Conservation (phyloP, 1,284 basidiomycete species). For the Ustilago sp. region DNA sequence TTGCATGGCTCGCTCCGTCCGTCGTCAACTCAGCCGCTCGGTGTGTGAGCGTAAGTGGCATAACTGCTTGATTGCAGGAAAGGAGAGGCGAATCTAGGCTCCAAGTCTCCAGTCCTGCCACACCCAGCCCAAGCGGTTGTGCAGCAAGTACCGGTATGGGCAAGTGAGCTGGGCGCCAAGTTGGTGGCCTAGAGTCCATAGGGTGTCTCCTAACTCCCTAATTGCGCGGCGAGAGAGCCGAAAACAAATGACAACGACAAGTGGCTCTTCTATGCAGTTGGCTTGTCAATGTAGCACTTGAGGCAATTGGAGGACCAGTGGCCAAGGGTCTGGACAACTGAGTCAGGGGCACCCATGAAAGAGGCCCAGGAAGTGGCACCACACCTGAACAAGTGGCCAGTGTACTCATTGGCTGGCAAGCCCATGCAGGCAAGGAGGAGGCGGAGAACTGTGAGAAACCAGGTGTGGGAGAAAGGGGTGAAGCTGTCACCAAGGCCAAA, state of each 20-base stretch:
- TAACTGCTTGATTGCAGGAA: neutral
- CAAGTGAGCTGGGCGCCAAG: neutral
- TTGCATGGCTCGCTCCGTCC: neutral
- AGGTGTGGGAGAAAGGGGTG: neutral
- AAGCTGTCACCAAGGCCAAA: neutral
- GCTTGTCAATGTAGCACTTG: neutral
- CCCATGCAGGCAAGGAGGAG: neutral
- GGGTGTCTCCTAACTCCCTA: neutral
- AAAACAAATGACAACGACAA: neutral
- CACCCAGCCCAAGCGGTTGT: neutral
- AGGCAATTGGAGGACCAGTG: neutral
- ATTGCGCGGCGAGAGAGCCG: neutral
- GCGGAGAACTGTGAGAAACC: neutral
- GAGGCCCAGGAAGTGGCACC: neutral
- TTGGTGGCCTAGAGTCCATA: neutral
- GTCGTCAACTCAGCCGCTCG: too few relatives aligned
- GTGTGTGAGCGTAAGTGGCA: too few relatives aligned
- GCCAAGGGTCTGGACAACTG: neutral
- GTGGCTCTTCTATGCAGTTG: neutral
- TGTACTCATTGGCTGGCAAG: neutral
- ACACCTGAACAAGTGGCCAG: neutral
- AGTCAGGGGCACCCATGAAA: neutral
- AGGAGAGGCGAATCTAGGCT: neutral
- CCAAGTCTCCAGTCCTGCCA: constrained; percentile 2
- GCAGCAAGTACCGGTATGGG: constrained; percentile 3